Base-by-base conservation (phyloP, 805 yeast species). In the Cyberlindnera maritima region DNA sequence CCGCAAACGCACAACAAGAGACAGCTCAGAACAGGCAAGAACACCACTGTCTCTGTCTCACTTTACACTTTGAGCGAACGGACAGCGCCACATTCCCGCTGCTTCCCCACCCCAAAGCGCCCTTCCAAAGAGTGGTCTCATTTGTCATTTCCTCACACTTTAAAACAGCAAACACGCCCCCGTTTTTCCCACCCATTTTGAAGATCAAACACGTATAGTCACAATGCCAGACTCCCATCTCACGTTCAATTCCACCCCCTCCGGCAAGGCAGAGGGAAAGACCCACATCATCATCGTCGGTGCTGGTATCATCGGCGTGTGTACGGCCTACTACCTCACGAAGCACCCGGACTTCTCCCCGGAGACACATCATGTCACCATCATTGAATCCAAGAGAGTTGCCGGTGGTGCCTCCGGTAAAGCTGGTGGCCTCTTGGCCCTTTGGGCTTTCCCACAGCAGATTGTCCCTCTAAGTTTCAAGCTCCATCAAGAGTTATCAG, bases 401-500 rank as follows among this genome's bases (percentile, higher is more conserved):
- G 99, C 98, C 0, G 96, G 97, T 43, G 98, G 97, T 40, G 98
- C 99, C 17, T 80, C 89, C 36, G 99, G 99, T 46, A 94, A 92
- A 60, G 98, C 99, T 7, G 99, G 98, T 38, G 99, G 99, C 0
- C 72, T 92, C 41, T 68, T 92, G 42, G 97, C 98, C 1, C 76
- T 87, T 19, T 91, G 97, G 96, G 98, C 98, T 0, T 94, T 94
- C 66, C 99, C 99, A 0, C 90, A 85, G 57, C 96, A 88, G 64
- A 80, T 92, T 42, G 98, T 90, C 8, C 94, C 96, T 0, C 71
- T 92, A 45, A 84, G 95, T 40, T 94, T 90, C 68, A 77, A 79
- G 53, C 73, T 92, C 52, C 99, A 92, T 68, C 88, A 85, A 59
- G 85, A 90, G 49, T 74, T 92, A 38, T 79, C 96, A 8, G 81